Base-by-base conservation (phyloP, 202 grass and related monocot genomes). In the Setaria italica region DNA sequence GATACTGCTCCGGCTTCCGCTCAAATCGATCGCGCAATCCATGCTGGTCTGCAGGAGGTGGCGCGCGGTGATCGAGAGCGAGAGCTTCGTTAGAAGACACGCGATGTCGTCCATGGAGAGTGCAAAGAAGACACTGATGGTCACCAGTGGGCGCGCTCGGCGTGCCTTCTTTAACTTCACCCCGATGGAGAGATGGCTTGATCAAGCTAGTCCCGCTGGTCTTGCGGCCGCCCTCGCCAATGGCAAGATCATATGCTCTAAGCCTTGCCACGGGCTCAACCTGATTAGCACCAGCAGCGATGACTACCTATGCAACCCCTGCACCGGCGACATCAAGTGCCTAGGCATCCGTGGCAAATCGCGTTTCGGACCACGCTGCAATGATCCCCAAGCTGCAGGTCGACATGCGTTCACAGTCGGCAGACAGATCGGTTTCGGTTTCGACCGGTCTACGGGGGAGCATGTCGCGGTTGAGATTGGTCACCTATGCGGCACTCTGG, bases 251-350 rank as follows among this genome's bases (percentile, higher is more conserved):
- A 17, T 84, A 3, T 84, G 70, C 59, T 84, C 70, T 57, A 84
- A 67, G 47, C 81, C 81, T 6, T 84, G 82, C 82, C 45, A 76
- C 4, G 82, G 82, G 7, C 71, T 84, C 33, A 84, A 76, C n/a
- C 33, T 84, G 17, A 55, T 84, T 16, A 84, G 82, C 20, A 84
- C 59, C 45, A 1, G 9, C 45, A 56, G 5, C 4, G 82, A 67
- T 32, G 71, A 74, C 59, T 84, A 54, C 46, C 1, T 84, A 0
- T 76, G 82, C 71, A 84, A 84, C 46, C 46, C 32, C 11, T 54
- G 58, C 71, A 74, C 71, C 2, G 71, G 71, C 20, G 12, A 20
- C 60, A 76, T 54, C 43, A 10, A 7, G 48, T 84, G 82, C 60
- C 70, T 84, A 0, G 45, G 45, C 16, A 55, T 62, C 8, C 13